Evolutionary conservation across 345 rosid species (phyloP).

Genomic region (Eucalyptus cloeziana): DNA sequence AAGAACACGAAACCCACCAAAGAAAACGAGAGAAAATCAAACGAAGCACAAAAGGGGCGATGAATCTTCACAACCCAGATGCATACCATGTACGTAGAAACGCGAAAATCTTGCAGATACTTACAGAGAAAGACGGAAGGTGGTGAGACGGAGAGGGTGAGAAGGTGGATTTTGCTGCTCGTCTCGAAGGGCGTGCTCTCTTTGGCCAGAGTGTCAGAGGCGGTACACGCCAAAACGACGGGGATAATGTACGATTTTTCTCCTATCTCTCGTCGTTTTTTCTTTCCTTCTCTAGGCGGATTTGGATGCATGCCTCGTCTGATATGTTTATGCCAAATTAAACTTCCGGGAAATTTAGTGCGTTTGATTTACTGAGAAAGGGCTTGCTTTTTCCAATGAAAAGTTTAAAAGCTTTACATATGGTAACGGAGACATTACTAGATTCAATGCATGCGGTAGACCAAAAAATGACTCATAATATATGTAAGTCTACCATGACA

Average conservation of each 20-base stretch:
- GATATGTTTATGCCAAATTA: rapidly evolving
- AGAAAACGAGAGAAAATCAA: not conserved
- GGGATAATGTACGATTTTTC: not conserved
- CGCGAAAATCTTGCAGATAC: not conserved
- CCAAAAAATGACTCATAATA: not conserved
- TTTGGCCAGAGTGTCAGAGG: not conserved
- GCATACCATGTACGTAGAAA: rapidly evolving
- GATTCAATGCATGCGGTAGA: rapidly evolving
- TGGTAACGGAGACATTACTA: not conserved
- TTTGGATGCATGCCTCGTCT: not conserved
- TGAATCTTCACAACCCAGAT: not conserved
- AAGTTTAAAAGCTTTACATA: not conserved
- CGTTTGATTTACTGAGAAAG: not conserved
- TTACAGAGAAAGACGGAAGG: not conserved
- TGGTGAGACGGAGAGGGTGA: not conserved
- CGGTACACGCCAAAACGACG: not conserved
- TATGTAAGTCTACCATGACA: rapidly evolving
- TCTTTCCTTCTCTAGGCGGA: not conserved
- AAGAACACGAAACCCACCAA: not conserved
- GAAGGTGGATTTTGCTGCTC: not conserved
- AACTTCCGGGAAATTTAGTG: rapidly evolving
- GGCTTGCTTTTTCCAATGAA: not conserved
- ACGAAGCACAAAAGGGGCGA: not conserved
- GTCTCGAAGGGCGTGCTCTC: not conserved
- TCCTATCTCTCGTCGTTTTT: not conserved